A percentile compares a stretch with the other conserved stretches of the same genome.
phyloP scores from a whole-genome alignment of 805 yeast species.

The Cyberlindnera meyerae region DNA sequence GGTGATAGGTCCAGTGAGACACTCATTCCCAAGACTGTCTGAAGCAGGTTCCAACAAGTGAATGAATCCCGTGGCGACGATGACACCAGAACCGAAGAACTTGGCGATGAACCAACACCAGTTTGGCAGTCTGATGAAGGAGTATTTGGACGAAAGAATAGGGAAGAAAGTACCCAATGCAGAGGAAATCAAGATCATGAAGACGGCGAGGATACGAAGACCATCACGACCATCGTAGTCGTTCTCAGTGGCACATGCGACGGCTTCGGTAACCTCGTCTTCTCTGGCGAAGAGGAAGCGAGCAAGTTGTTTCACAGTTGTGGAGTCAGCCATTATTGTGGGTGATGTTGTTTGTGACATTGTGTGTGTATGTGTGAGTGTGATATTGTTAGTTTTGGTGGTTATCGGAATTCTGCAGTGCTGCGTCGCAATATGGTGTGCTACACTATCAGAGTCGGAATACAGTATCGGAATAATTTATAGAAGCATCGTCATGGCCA shows the following conservation, averaged over 20 bases:
- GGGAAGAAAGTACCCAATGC: slow-evolving; percentile 60
- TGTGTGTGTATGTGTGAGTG: no score
- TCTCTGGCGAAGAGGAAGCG: no score
- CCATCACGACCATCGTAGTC: slow-evolving; percentile 39
- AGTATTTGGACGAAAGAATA: slow-evolving; percentile 51
- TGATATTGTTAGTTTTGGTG: no score
- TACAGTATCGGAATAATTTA: no score
- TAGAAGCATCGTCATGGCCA: no score
- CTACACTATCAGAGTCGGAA: no score
- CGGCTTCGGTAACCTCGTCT: no score
- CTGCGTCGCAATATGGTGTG: no score
- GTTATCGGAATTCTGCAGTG: no score
- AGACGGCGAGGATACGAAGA: slow-evolving; percentile 55
- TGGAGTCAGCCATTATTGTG: no score
- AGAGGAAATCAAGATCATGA: slow-evolving; percentile 56
- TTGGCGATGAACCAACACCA: slow-evolving; percentile 65
- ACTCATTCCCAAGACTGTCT: slow-evolving; percentile 48
- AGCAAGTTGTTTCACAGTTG: no score
- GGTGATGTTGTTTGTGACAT: no score
- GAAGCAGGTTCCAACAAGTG: slow-evolving; percentile 69
- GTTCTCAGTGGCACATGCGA: slow-evolving; percentile 39
- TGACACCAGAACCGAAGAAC: slow-evolving; percentile 81
- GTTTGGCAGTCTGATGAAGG: slow-evolving; percentile 53
- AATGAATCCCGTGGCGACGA: slow-evolving; percentile 75
- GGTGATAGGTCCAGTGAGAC: slow-evolving; percentile 58